A percentile compares a stretch with the other conserved stretches of the same genome.
Conservation (phyloP, 352 stramenopile genomes). For the Phytophthora quininea region DNA sequence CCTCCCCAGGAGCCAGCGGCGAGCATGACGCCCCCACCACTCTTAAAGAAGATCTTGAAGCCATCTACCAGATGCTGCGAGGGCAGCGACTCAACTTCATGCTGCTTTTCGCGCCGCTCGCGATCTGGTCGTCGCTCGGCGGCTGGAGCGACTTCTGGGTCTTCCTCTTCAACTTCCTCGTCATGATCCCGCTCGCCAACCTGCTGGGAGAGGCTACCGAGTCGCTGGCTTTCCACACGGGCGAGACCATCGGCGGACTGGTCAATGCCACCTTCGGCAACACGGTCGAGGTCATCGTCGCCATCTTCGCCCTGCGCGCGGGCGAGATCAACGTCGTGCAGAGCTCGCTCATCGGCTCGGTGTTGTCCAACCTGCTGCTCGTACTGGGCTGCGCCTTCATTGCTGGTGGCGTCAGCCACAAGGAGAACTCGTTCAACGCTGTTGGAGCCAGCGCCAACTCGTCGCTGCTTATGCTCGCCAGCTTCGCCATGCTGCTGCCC, state of each 20-base stretch:
- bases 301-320: conserved; percentile 92
- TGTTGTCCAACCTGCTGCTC: conserved; percentile 98
- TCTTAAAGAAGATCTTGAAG: conserved; percentile 42
- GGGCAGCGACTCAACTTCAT: conserved; percentile 74
- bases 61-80: conserved; percentile 53
- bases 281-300: conserved; percentile 97
- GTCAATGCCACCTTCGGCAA: conserved; percentile 99
- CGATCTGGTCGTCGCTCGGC: conserved; percentile 66
- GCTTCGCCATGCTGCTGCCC: conserved; percentile 93
- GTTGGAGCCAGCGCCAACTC: conserved; percentile 93
- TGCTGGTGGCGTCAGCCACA: conserved; percentile 79
- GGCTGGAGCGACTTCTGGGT: conserved; percentile 79
- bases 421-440: conserved; percentile 94
- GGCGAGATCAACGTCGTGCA: conserved; percentile 97
- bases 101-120: conserved; percentile 63
- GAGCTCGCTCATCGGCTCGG: conserved; percentile 96
- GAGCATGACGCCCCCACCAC: conserved; percentile 17
- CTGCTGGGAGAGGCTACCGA: conserved; percentile 98
- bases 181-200: conserved; percentile 96
- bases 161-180: conserved; percentile 97
- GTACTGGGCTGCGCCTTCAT: conserved; percentile 97
- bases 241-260: conserved; percentile 96
- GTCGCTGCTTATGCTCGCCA: conserved; percentile 93
- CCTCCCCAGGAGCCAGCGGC: conserved; percentile 13
- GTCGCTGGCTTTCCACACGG: conserved; percentile 96